phyloP scores from a whole-genome alignment of 805 yeast genomes.

The Saturnispora saitoi region DNA sequence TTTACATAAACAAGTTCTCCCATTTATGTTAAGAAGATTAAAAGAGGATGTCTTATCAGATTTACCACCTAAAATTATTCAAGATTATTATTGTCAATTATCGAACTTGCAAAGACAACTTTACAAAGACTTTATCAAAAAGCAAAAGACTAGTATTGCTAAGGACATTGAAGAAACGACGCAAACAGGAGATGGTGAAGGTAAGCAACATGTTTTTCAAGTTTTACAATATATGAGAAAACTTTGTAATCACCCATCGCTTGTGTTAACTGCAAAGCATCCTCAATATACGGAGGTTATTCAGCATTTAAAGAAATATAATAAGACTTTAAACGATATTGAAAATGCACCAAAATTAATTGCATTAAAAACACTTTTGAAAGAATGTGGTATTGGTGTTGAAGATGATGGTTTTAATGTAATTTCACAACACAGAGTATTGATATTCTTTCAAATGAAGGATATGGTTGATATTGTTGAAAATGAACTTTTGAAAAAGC shows the following conservation, averaged over 20 bases:
- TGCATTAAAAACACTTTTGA: conserved; percentile 69
- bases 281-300: conserved; percentile 72
- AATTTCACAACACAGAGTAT: conserved; percentile 90
- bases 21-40: conserved; percentile 90
- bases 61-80: conserved; percentile 96
- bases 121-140: conserved; percentile 81
- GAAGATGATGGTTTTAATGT: conserved; percentile 34
- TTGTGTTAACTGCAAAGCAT: conserved; percentile 74
- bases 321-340: conserved; percentile 58
- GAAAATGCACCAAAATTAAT: conserved; percentile 84
- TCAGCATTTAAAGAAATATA: conserved; percentile 47
- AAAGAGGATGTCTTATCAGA: conserved; percentile 95
- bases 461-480: conserved; percentile 98
- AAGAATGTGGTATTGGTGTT: conserved; percentile 88
- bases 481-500: conserved; percentile 69
- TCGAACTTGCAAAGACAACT: conserved; percentile 83
- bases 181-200: conserved; percentile 21
- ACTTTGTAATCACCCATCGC: conserved; percentile 91
- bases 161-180: conserved; percentile 45
- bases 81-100: conserved; percentile 94
- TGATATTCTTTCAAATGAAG: conserved; percentile 91
- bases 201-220: conserved; percentile 90
- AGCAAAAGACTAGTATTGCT: conserved; percentile 66
- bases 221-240: conserved; percentile 96
- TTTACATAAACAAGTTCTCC: conserved; percentile 90